Evolutionary conservation across 2,329 filamentous ascomycete species (phyloP).

Genomic region (Ceratocystis alfenasii): DNA sequence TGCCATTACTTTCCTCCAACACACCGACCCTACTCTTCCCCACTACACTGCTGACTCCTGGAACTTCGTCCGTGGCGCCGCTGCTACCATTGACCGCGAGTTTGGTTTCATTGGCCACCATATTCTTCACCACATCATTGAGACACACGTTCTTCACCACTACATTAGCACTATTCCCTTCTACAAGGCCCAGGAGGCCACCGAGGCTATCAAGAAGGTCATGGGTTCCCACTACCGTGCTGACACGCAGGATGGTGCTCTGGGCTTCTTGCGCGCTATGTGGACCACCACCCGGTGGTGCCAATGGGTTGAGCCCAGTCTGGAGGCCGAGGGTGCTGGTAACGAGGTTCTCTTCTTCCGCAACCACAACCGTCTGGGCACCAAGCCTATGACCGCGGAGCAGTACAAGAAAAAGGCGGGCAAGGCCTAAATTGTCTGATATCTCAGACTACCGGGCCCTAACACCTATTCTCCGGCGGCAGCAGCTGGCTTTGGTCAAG

Average conservation of each 20-base stretch:
- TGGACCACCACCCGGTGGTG: conserved; percentile 75
- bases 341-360: conserved; percentile 88
- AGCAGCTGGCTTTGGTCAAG: background rate
- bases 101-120: conserved; percentile 90
- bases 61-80: conserved; percentile 88
- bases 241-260: conserved; percentile 60
- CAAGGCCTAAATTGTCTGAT: conserved; percentile 13
- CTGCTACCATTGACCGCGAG: conserved; percentile 91
- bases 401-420: conserved; percentile 12
- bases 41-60: conserved; percentile 80
- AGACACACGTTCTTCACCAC: conserved; percentile 96
- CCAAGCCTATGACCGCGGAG: conserved; percentile 30
- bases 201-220: conserved; percentile 82
- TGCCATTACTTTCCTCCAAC: conserved; percentile 93
- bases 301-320: conserved; percentile 94
- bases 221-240: conserved; percentile 94
- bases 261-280: conserved; percentile 75
- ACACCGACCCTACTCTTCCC: conserved; percentile 87
- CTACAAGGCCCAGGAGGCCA: conserved; percentile 90
- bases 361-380: conserved; percentile 79
- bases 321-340: conserved; percentile 64
- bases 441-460: background rate
- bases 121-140: conserved; percentile 88
- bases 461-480: background rate
- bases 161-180: conserved; percentile 82